A percentile compares a stretch with the other conserved stretches of the same genome.
These are phyloP conservation scores for Kwoniella sp. DNA, from an alignment of 768 basidiomycete species.

Conservation along the genomic window DNA sequence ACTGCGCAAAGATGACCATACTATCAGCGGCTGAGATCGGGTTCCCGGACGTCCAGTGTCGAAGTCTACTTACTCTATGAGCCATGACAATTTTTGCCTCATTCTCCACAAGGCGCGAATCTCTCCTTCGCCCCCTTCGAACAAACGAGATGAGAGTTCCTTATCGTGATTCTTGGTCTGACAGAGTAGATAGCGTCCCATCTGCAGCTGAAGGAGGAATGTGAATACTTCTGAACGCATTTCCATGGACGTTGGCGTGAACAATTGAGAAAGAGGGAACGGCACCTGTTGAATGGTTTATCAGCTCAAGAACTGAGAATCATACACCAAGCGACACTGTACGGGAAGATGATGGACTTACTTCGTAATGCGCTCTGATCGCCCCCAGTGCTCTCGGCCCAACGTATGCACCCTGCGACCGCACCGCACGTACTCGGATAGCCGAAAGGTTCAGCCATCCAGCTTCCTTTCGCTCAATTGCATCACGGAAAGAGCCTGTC, in stretches of 20 bases:
- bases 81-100: slow-evolving; percentile 28
- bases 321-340: too few relatives aligned
- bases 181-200: slow-evolving; percentile 25
- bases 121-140: background rate
- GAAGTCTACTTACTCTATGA: slow-evolving; percentile 27
- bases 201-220: slow-evolving; percentile 41
- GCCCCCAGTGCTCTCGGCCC: slow-evolving; percentile 12
- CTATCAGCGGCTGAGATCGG: background rate
- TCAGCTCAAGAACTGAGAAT: background rate
- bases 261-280: slow-evolving; percentile 47
- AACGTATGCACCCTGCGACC: slow-evolving; percentile 7
- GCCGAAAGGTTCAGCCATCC: slow-evolving; percentile 43
- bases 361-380: slow-evolving; percentile 27
- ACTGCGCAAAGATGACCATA: slow-evolving; percentile 9
- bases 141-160: background rate
- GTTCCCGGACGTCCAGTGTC: too few relatives aligned
- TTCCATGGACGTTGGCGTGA: slow-evolving; percentile 42
- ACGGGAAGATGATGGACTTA: too few relatives aligned
- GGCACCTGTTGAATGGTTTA: slow-evolving; percentile 29
- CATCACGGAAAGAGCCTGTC: slow-evolving; percentile 36
- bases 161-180: slow-evolving; percentile 14
- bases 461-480: slow-evolving; percentile 15
- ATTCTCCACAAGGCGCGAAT: slow-evolving; percentile 10
- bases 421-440: slow-evolving; percentile 26
- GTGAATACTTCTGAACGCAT: slow-evolving; percentile 42